Base-by-base conservation (phyloP, 148 eudicot genomes). In the Beta vulgaris region DNA sequence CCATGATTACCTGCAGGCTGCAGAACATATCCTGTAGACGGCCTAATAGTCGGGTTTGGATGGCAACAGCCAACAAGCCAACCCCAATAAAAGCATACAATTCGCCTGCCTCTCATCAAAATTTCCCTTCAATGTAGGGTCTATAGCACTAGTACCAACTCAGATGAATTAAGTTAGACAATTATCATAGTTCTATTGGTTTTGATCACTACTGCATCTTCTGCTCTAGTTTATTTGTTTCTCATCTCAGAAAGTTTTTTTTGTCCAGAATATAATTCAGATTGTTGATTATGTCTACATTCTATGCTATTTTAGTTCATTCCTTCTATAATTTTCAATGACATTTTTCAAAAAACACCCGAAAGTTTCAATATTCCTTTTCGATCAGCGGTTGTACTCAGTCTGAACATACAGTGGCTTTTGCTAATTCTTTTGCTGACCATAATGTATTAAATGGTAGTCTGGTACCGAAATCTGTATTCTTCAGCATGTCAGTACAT, bases 11-110 rank as follows among this genome's bases (percentile, higher is more conserved):
- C 42, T 80, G 86, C n/a, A n/a, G n/a, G n/a, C n/a, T n/a, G n/a
- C 23, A 84, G 78, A 0, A 75, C 78, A 69, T 32, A 73, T 68
- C 83, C 71, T 69, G 79, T 79, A 4, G 87, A 68, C 5, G 87
- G 87, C 57, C 85, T 85, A 74, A 59, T 67, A 44, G 73, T 25
- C 14, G 87, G 87, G 74, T 81, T 85, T n/a, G 87, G 83, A 53
- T 82, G 81, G 49, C 82, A n/a, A n/a, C n/a, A n/a, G n/a, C n/a
- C n/a, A 82, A 53, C 85, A 85, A 16, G 83, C 83, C 65, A 82
- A 67, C 15, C 81, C 83, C 63, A 80, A 34, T 6, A 73, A 19
- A 3, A 85, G 49, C 73, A 84, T 68, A 31, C 76, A 51, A 36
- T 79, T 74, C 1, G 77, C 85, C 36, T 81, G 74, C 16, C 28